phyloP scores from a whole-genome alignment of 805 yeast genomes.

The Kodamaea restingae region DNA sequence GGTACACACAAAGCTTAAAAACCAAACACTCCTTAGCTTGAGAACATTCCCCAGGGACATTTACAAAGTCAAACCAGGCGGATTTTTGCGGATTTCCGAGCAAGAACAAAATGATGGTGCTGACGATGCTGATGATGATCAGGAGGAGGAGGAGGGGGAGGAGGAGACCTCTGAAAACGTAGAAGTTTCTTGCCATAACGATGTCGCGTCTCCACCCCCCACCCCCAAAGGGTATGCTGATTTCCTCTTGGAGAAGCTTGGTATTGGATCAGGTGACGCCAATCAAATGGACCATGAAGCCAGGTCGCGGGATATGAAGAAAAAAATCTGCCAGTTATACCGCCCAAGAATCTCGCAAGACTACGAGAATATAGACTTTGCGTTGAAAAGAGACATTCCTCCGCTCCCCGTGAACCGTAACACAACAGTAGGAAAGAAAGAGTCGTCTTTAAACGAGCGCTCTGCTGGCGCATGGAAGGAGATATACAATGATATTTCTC shows the following conservation, averaged over 20 bases:
- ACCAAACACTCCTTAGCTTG: slow-evolving; percentile 34
- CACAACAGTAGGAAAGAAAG: too few relatives aligned
- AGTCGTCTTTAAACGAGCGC: too few relatives aligned
- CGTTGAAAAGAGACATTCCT: background rate
- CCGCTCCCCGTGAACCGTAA: background rate
- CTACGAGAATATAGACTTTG: slow-evolving; percentile 1
- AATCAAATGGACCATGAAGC: background rate
- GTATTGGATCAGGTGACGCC: background rate
- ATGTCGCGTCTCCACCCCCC: too few relatives aligned
- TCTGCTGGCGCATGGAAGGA: slow-evolving; percentile 22
- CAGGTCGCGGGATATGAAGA: background rate
- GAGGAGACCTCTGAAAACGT: background rate
- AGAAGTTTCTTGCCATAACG: too few relatives aligned
- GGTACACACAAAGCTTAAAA: slow-evolving; percentile 30
- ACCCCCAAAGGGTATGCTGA: slow-evolving; percentile 1
- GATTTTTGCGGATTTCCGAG: slow-evolving; percentile 19
- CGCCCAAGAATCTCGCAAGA: background rate
- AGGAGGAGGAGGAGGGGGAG: slow-evolving; percentile 1
- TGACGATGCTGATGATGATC: too few relatives aligned
- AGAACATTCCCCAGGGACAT: slow-evolving; percentile 34
- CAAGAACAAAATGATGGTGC: too few relatives aligned
- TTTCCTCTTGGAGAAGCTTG: background rate
- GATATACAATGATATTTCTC: slow-evolving; percentile 31
- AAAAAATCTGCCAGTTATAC: too few relatives aligned
- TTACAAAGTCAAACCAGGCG: slow-evolving; percentile 29